Conservation (phyloP, 129 eudicot genomes). For the Logfia minima region DNA sequence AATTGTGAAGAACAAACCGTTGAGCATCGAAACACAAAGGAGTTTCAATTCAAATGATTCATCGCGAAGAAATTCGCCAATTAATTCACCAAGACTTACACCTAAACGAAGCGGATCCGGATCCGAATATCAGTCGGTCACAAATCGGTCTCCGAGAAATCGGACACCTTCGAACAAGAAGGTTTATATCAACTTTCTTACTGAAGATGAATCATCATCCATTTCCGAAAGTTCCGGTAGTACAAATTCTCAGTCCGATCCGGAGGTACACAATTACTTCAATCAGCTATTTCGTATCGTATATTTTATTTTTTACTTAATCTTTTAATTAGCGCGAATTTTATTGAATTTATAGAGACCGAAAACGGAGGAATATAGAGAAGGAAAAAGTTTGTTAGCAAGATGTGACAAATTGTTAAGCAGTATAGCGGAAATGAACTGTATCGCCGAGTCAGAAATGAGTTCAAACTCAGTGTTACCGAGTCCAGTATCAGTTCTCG, state of each 20-base stretch:
- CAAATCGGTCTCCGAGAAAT: slow-evolving; percentile 57
- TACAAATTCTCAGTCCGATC: slow-evolving; percentile 75
- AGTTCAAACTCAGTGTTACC: slow-evolving; percentile 64
- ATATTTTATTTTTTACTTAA: neutral
- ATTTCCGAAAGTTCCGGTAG: slow-evolving; percentile 73
- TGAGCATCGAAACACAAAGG: slow-evolving; percentile 58
- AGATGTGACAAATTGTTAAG: slow-evolving; percentile 79
- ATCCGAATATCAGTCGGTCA: slow-evolving; percentile 31
- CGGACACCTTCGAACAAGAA: slow-evolving; percentile 43
- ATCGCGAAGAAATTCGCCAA: slow-evolving; percentile 52
- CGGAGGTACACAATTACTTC: slow-evolving; percentile 52
- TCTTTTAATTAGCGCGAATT: too few relatives aligned
- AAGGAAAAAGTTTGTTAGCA: slow-evolving; percentile 72
- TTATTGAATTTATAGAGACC: slow-evolving; percentile 41
- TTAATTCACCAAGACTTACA: slow-evolving; percentile 58
- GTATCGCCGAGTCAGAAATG: slow-evolving; percentile 57
- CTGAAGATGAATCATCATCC: slow-evolving; percentile 81
- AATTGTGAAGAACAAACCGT: slow-evolving; percentile 47
- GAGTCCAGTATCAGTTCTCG: slow-evolving; percentile 60
- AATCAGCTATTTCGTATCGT: neutral
- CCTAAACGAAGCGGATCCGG: slow-evolving; percentile 35
- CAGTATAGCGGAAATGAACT: slow-evolving; percentile 85
- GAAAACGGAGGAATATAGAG: slow-evolving; percentile 66
- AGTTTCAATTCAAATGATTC: slow-evolving; percentile 32
- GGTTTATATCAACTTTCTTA: slow-evolving; percentile 18